A percentile compares a stretch with the other conserved stretches of the same genome.
Conservation (phyloP, 257 asterid species). For the Solanum raphanifolium region DNA sequence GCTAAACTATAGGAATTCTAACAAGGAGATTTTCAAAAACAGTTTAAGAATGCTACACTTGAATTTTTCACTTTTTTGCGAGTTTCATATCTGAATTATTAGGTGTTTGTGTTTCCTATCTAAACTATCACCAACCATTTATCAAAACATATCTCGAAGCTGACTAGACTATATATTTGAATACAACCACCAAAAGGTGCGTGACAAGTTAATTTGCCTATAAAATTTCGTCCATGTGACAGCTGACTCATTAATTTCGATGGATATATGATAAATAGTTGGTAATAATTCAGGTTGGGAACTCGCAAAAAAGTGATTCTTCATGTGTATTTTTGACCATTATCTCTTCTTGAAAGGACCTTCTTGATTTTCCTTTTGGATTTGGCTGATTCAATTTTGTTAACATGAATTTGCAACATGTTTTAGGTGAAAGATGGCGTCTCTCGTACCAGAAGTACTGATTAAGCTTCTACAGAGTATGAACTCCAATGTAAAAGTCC, state of each 20-base stretch:
- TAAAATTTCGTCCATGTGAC: background rate
- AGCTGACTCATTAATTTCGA: background rate
- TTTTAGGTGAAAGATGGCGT: slow-evolving; percentile 45
- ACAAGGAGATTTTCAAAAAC: background rate
- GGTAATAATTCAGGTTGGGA: background rate
- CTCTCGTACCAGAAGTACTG: slow-evolving; percentile 69
- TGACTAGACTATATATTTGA: background rate
- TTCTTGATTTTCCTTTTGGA: background rate
- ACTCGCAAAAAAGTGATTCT: background rate
- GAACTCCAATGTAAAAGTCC: slow-evolving; percentile 51
- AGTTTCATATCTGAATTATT: background rate
- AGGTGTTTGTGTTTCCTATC: background rate
- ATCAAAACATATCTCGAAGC: background rate
- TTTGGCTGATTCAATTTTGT: background rate
- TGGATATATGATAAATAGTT: background rate
- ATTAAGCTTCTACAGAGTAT: slow-evolving; percentile 72
- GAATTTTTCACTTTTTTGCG: background rate
- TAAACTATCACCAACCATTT: background rate
- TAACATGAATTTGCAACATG: background rate
- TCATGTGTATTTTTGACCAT: background rate
- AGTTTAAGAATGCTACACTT: background rate
- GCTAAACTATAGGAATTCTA: background rate
- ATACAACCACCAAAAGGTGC: accelerated
- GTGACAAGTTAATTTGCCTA: background rate
- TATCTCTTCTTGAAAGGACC: background rate